Conservation (phyloP, 257 asterid species). For the Rubia yunnanensis region DNA sequence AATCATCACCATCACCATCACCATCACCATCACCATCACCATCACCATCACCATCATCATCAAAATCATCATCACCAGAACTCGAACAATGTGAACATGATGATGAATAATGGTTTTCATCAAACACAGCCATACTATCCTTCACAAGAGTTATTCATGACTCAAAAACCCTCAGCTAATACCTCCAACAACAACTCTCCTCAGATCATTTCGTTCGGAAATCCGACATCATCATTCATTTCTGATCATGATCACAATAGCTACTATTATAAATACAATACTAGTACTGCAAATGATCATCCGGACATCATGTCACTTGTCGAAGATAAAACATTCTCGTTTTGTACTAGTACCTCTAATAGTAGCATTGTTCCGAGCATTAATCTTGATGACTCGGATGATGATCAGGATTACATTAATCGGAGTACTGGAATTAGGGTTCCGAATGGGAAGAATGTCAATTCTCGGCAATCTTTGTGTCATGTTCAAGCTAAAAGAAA, state of each 20-base stretch:
- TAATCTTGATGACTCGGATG: not conserved
- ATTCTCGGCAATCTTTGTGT: conserved; percentile 7
- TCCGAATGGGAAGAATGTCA: conserved; percentile 17
- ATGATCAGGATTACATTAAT: not conserved
- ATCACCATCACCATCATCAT: not conserved
- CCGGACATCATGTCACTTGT: not conserved
- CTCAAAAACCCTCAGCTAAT: not conserved
- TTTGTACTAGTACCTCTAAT: not conserved
- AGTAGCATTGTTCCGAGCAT: not conserved
- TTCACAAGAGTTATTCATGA: not conserved
- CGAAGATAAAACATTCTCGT: not conserved
- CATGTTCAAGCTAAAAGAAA: conserved; percentile 56
- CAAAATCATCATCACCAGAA: not conserved
- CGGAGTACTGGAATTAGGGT: not conserved
- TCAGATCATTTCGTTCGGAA: conserved; percentile 15
- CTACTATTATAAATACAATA: not conserved
- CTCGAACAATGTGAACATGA: not conserved
- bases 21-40: not conserved
- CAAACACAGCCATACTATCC: not conserved
- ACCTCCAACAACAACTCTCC: not conserved
- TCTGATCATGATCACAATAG: not conserved
- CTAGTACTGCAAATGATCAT: not conserved
- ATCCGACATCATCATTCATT: not conserved
- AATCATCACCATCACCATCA: not conserved
- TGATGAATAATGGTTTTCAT: not conserved